phyloP scores from a whole-genome alignment of 1,284 basidiomycete genomes.

The Ceratobasidium theobromae region DNA sequence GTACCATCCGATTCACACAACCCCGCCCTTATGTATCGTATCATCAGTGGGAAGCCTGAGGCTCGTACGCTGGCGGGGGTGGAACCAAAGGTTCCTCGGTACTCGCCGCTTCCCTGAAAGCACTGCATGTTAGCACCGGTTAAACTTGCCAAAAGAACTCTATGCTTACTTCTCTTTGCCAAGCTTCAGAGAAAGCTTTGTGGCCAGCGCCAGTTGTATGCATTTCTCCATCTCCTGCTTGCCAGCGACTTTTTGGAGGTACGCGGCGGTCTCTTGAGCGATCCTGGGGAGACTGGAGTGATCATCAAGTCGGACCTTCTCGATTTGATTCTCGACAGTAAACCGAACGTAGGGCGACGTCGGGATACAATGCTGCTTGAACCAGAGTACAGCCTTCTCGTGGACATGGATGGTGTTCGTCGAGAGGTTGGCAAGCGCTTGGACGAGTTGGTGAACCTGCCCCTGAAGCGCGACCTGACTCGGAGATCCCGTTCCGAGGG shows the following conservation, averaged over 20 bases:
- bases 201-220: no score
- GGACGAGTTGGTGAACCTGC: neutral
- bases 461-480: neutral
- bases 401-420: slow-evolving; percentile 13
- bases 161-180: no score
- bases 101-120: no score
- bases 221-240: no score
- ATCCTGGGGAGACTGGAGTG: neutral
- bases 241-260: neutral
- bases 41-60: no score
- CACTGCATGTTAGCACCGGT: no score
- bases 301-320: slow-evolving; percentile 18
- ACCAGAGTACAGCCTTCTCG: neutral
- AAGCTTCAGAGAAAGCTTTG: no score
- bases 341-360: slow-evolving; percentile 1
- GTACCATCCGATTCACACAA: no score
- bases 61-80: no score
- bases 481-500: slow-evolving; percentile 6
- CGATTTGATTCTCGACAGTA: slow-evolving; percentile 11
- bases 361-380: neutral
- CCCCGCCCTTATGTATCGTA: no score
- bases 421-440: neutral
- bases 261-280: neutral
- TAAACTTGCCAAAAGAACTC: no score
- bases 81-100: no score